Percentiles rank a stretch among this genome's conserved stretches.
Conservation (phyloP, 345 rosid species). For the Microcos paniculata region DNA sequence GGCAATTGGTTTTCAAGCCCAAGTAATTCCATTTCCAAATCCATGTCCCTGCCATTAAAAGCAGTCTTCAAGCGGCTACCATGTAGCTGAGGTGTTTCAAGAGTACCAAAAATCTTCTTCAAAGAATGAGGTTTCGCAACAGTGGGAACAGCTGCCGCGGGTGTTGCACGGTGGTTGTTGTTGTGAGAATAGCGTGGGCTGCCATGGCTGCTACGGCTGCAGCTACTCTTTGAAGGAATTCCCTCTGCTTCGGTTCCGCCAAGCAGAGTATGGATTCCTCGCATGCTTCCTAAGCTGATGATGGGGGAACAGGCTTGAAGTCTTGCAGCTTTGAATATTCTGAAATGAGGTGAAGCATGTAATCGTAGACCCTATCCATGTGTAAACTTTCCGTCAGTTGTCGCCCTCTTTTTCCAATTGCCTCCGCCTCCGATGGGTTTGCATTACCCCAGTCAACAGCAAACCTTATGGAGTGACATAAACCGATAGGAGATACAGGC, state of each 20-base stretch:
- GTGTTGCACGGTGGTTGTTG: too few relatives aligned
- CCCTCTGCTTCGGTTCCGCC: conserved; percentile 57
- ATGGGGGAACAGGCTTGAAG: conserved; percentile 67
- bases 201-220: too few relatives aligned
- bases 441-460: conserved; percentile 91
- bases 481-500: conserved; percentile 66
- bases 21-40: too few relatives aligned
- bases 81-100: too few relatives aligned
- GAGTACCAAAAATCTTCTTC: too few relatives aligned
- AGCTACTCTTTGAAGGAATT: conserved; percentile 49
- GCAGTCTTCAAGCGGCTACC: too few relatives aligned
- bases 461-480: conserved; percentile 66
- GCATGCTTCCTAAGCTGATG: conserved; percentile 69
- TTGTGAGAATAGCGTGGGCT: too few relatives aligned
- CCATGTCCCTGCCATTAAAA: too few relatives aligned
- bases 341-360: conserved; percentile 76
- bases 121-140: too few relatives aligned
- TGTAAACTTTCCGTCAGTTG: conserved; percentile 62
- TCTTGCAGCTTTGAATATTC: conserved; percentile 79
- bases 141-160: too few relatives aligned
- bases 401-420: conserved; percentile 76
- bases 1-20: too few relatives aligned
- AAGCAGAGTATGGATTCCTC: conserved; percentile 73
- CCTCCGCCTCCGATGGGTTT: conserved; percentile 63
- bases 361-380: conserved; percentile 75